phyloP scores from a whole-genome alignment of 2,329 filamentous ascomycete species.

The Amylocarpus encephaloides region DNA sequence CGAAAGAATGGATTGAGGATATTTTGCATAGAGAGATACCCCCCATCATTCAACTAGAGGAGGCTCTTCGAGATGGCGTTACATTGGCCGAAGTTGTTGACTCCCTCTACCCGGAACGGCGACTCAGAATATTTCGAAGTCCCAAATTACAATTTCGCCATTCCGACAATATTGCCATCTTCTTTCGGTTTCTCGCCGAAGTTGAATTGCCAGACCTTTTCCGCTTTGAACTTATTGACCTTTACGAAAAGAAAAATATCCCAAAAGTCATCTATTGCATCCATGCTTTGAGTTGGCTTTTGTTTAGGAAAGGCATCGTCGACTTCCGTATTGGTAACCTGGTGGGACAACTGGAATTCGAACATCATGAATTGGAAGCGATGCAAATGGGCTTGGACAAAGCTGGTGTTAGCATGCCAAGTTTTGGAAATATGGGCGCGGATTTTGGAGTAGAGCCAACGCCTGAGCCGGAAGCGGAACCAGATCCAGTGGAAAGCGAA shows the following conservation, averaged over 20 bases:
- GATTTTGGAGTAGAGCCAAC: slow-evolving; percentile 84
- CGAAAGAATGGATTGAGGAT: slow-evolving; percentile 98
- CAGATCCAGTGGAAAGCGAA: slow-evolving; percentile 71
- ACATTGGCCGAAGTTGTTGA: slow-evolving; percentile 93
- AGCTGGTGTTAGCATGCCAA: slow-evolving; percentile 91
- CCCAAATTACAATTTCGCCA: slow-evolving; percentile 86
- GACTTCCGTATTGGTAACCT: slow-evolving; percentile 95
- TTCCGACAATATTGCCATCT: slow-evolving; percentile 95
- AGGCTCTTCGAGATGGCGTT: slow-evolving; percentile 85
- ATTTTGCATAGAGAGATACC: slow-evolving; percentile 80
- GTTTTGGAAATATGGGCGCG: slow-evolving; percentile 94
- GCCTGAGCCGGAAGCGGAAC: slow-evolving; percentile 57
- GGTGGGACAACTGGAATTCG: slow-evolving; percentile 93
- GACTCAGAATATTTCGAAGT: slow-evolving; percentile 77
- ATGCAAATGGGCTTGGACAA: slow-evolving; percentile 97
- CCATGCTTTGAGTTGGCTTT: slow-evolving; percentile 93
- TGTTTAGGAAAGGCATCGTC: slow-evolving; percentile 90
- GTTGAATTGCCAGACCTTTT: slow-evolving; percentile 92
- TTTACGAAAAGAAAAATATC: slow-evolving; percentile 99
- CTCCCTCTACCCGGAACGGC: slow-evolving; percentile 70
- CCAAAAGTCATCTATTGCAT: slow-evolving; percentile 99
- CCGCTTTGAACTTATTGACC: slow-evolving; percentile 90
- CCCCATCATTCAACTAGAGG: slow-evolving; percentile 87
- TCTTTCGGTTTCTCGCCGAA: slow-evolving; percentile 89
- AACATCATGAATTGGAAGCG: slow-evolving; percentile 93